Percentiles rank a stretch among this genome's conserved stretches.
phyloP scores from a whole-genome alignment of 306 rosid genomes.

The Malus orientalis region DNA sequence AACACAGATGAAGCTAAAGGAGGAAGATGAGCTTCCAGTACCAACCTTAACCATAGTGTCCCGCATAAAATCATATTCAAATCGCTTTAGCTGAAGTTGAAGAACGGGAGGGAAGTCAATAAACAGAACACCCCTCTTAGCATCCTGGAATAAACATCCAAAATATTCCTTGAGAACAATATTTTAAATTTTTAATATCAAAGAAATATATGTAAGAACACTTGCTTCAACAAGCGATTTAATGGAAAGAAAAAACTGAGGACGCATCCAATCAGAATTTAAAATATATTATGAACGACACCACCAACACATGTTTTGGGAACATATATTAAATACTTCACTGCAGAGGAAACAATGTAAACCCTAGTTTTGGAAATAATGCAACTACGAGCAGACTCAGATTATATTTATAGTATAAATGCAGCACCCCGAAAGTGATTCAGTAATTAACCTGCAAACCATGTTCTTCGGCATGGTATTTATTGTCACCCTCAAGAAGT shows the following conservation, averaged over 20 bases:
- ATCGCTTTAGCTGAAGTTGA: constrained; percentile 89
- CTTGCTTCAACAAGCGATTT: background rate
- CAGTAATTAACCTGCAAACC: constrained; percentile 89
- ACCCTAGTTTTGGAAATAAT: too few relatives aligned
- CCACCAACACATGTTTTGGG: too few relatives aligned
- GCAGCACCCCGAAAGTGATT: too few relatives aligned
- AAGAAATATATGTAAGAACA: background rate
- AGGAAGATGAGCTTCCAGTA: background rate
- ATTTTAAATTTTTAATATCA: background rate
- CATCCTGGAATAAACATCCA: constrained; percentile 50
- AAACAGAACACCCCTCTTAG: constrained; percentile 84
- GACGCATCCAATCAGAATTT: background rate
- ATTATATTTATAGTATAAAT: background rate
- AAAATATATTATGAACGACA: too few relatives aligned
- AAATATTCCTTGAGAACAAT: background rate
- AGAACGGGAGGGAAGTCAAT: constrained; percentile 97
- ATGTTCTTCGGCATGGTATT: constrained; percentile 78
- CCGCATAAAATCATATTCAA: constrained; percentile 80
- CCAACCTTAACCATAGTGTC: constrained; percentile 91
- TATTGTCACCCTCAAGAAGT: constrained; percentile 86
- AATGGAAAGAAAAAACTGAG: background rate
- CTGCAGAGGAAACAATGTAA: too few relatives aligned
- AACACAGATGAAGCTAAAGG: too few relatives aligned
- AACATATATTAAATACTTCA: too few relatives aligned
- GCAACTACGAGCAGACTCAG: too few relatives aligned